A percentile compares a stretch with the other conserved stretches of the same genome.
Evolutionary conservation across 1,284 basidiomycete species (phyloP).

Genomic region (Tremellales sp.): DNA sequence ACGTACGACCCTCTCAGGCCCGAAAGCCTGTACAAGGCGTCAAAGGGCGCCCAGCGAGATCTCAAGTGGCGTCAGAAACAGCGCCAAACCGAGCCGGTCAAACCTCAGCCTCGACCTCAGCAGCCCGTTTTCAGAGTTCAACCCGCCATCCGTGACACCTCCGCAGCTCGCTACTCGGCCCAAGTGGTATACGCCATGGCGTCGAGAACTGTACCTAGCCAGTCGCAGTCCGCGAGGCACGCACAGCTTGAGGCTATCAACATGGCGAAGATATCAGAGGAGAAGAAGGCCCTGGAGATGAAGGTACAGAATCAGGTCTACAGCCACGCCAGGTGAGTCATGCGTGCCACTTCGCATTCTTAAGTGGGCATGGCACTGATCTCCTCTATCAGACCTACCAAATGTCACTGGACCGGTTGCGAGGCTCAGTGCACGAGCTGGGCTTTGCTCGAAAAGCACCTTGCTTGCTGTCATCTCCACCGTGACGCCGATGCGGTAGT

Average conservation of each 20-base stretch:
- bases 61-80: slow-evolving; percentile 19
- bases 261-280: slow-evolving; percentile 2
- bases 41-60: slow-evolving; percentile 31
- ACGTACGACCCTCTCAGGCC: neutral
- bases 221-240: neutral
- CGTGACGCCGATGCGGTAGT: neutral
- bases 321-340: slow-evolving; percentile 30
- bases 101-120: neutral
- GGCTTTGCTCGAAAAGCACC: slow-evolving; percentile 35
- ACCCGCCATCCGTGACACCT: neutral
- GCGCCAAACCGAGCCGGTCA: neutral
- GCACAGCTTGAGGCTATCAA: neutral
- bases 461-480: slow-evolving; percentile 28
- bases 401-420: slow-evolving; percentile 27
- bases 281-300: slow-evolving; percentile 17
- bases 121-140: neutral
- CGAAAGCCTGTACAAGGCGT: slow-evolving; percentile 23
- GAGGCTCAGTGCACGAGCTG: slow-evolving; percentile 31
- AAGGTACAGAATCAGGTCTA: slow-evolving; percentile 32
- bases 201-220: neutral
- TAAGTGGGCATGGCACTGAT: neutral
- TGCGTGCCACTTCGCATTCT: neutral
- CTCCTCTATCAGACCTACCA: slow-evolving; percentile 20
- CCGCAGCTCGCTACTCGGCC: neutral
- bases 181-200: neutral